Base-by-base conservation (phyloP, 2,329 filamentous ascomycete species). In the Colletotrichum cereale region DNA sequence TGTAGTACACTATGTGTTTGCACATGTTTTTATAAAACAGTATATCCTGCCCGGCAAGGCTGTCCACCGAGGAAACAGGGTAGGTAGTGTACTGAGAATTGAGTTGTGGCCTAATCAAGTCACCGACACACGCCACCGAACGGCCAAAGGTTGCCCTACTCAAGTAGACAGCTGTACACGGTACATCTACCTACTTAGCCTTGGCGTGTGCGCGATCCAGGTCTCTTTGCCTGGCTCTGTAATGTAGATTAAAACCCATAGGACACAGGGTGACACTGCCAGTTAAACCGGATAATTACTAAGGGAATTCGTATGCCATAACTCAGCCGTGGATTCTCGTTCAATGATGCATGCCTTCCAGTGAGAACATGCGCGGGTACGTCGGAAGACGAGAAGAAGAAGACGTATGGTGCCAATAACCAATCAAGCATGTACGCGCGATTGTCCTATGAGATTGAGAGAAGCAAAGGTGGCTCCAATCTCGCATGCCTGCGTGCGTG, bases 181-280 rank as follows among this genome's bases (percentile, higher is more conserved):
- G 29, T 65, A 68, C 66, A 36, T 40, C 11, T 36, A 26, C 26
- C 18, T 55, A 42, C 40, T 18, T 42, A 21, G 58, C 16, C 12
- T 56, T n/a, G 40, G 26, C 42, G 50, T 40, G 26, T 18, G 56
- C 12, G 56, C 5, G 26, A 52, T 48, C 52, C 26, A 29, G 3
- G 42, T n/a, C 18, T 21, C 36, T 58, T 40, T 31, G 63, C 44
- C 57, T 11, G 11, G 57, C 52, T 24, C 10, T 57, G 34, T 18
- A 61, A 44, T 70, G 4, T 29, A 62, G 67, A 47, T 50, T 62
- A 70, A 48, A n/a, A n/a, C n/a, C n/a, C n/a, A n/a, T n/a, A 62
- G 55, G 40, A 70, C 47, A 61, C 62, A 66, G 18, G 38, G 55
- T 58, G 53, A 53, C 42, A 58, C 16, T 65, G 66, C 52, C 66